These are phyloP conservation scores for Knufia petricola DNA, from an alignment of 2,329 filamentous ascomycete species.

Conservation along the genomic window DNA sequence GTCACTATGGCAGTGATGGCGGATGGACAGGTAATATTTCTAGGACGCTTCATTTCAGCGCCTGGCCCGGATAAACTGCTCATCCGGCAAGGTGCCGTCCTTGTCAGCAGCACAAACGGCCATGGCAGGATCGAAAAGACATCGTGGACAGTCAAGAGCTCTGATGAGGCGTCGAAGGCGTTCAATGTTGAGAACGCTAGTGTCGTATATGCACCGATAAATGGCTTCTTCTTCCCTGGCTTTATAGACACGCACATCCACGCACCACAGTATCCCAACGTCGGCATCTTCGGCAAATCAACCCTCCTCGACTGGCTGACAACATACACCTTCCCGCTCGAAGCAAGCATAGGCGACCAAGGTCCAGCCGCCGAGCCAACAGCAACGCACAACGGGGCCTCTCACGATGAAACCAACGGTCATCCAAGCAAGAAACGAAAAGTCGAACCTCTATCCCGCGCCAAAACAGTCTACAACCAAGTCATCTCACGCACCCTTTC, in stretches of 20 bases:
- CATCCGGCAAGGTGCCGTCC: constrained; percentile 20
- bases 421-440: constrained; percentile 3
- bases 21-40: constrained; percentile 15
- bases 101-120: constrained; percentile 18
- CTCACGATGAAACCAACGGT: no score
- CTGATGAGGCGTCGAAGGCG: constrained; percentile 15
- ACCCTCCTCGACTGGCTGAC: constrained; percentile 90
- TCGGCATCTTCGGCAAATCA: constrained; percentile 84
- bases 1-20: no score
- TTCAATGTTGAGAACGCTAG: constrained; percentile 12
- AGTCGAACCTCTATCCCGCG: constrained; percentile 44
- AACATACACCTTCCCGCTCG: constrained; percentile 89
- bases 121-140: constrained; percentile 18
- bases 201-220: constrained; percentile 6
- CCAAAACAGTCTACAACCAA: constrained; percentile 63
- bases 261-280: constrained; percentile 88
- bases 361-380: constrained; percentile 19
- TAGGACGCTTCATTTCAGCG: constrained; percentile 22
- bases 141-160: constrained; percentile 11
- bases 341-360: constrained; percentile 55
- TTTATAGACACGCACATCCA: constrained; percentile 82
- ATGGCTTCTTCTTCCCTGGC: constrained; percentile 29
- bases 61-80: constrained; percentile 16
- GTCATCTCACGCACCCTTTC: constrained; percentile 72
- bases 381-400: no score